A percentile compares a stretch with the other conserved stretches of the same genome.
Conservation (phyloP, 805 yeast species). For the Metschnikowia vanudenii region DNA sequence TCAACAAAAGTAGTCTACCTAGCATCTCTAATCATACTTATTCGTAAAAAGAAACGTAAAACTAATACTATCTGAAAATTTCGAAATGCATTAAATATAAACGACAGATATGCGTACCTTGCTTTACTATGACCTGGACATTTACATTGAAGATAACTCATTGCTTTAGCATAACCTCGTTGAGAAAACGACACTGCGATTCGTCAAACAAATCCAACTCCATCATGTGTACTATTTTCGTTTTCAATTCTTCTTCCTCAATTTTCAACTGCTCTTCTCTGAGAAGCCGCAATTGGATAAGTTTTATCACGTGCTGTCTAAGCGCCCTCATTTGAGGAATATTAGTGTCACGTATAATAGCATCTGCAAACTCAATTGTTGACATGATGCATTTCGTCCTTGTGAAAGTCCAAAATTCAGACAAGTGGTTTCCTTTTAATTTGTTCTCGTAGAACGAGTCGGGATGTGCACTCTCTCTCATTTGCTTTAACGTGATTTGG, state of each 20-base stretch:
- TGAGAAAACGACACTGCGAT: conserved; percentile 13
- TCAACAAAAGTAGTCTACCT: neutral
- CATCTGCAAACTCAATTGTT: conserved; percentile 20
- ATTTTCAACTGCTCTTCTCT: conserved; percentile 11
- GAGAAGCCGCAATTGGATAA: conserved; percentile 12
- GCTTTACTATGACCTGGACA: too few species aligned
- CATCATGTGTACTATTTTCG: conserved; percentile 22
- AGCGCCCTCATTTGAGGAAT: conserved; percentile 10
- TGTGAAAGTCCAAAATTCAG: conserved; percentile 20
- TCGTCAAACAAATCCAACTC: conserved; percentile 20
- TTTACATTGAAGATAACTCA: too few species aligned
- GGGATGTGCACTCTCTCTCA: conserved; percentile 5
- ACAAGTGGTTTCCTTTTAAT: conserved; percentile 10
- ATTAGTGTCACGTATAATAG: conserved; percentile 5
- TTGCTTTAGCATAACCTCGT: conserved; percentile 5
- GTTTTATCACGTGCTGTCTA: conserved; percentile 11
- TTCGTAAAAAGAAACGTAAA: too few species aligned
- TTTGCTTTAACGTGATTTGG: neutral
- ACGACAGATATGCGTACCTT: too few species aligned
- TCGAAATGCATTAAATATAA: neutral
- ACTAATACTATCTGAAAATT: too few species aligned
- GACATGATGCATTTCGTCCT: conserved; percentile 19
- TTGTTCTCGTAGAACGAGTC: conserved; percentile 16
- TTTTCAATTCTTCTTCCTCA: conserved; percentile 9
- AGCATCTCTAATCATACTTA: neutral